Base-by-base conservation (phyloP, 352 stramenopile species). In the Globisporangium alternatum region DNA sequence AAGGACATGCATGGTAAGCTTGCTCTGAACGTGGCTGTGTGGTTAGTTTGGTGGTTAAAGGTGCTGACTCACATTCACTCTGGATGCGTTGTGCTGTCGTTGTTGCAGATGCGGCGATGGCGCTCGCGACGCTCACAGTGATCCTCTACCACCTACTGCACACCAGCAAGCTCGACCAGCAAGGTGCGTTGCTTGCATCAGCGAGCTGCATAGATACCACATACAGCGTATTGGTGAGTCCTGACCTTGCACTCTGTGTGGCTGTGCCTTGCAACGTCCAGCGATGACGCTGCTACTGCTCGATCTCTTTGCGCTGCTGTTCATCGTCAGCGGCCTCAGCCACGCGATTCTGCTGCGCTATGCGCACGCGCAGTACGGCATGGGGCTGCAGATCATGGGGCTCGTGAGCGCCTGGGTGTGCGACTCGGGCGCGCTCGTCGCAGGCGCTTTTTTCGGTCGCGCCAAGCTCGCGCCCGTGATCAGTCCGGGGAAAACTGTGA, bases 401-500 rank as follows among this genome's bases (percentile, higher is more conserved):
- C 62, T 92, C 4, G 75, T 69, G 47, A 85, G 72, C 31, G 78
- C 83, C 10, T 92, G 83, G 83, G 71, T 90, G 9, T 88, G 81
- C 30, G 83, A 92, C 57, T 90, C 70, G 12, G 80, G 74, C 17
- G 83, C 83, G 41, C 74, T 92, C 15, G 64, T 92, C 30, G 71
- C 66, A 8, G 83, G 83, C 1, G 77, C 72, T 1, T 74, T 86
- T 21, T 72, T 88, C 61, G 83, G 83, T n/a, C 51, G 72, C 12
- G 63, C 63, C 17, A 89, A 88, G 63, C 70, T 92, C n/a, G 78
- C 81, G n/a, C 74, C 80, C 0, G 59, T 71, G 31, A 74, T 92
- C 56, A 90, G 80, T 66, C 83, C 83, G n/a, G 80, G 81, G 13
- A 92, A 92, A 62, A 92, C 83, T 0, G 53, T 83, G 2, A 72